A percentile compares a stretch with the other conserved stretches of the same genome.
phyloP scores from a whole-genome alignment of 805 yeast genomes.

The Candida berthetii region DNA sequence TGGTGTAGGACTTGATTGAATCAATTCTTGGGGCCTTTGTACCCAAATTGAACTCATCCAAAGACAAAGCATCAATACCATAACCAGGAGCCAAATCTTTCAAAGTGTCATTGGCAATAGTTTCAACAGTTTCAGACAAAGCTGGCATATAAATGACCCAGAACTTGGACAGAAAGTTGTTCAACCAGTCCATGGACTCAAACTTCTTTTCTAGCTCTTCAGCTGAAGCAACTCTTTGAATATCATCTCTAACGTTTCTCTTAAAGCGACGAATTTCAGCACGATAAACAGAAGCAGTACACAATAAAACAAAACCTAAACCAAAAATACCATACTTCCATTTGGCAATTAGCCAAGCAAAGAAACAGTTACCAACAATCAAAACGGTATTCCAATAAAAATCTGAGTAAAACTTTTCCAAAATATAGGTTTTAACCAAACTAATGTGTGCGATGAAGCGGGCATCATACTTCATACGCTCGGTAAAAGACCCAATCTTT shows the following conservation, averaged over 20 bases:
- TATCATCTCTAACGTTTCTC: conserved; percentile 69
- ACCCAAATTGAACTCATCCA: conserved; percentile 78
- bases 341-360: conserved; percentile 63
- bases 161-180: conserved; percentile 68
- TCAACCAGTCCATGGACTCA: conserved; percentile 81
- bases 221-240: conserved; percentile 56
- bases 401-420: conserved; percentile 67
- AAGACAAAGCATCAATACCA: conserved; percentile 67
- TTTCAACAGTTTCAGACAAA: conserved; percentile 66
- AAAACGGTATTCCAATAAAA: conserved; percentile 64
- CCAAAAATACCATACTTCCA: conserved; percentile 61
- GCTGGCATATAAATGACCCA: conserved; percentile 92
- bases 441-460: conserved; percentile 22
- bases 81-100: conserved; percentile 76
- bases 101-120: conserved; percentile 59
- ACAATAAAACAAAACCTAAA: conserved; percentile 49
- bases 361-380: conserved; percentile 64
- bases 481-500: conserved; percentile 22
- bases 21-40: conserved; percentile 74
- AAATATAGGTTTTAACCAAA: conserved; percentile 49
- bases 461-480: conserved; percentile 15
- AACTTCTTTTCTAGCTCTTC: conserved; percentile 55
- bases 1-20: conserved; percentile 67
- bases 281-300: conserved; percentile 62
- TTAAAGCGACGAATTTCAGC: conserved; percentile 72